Percentiles rank a stretch among this genome's conserved stretches.
Conservation (phyloP, 306 rosid species). For the Cicer cuneatum region DNA sequence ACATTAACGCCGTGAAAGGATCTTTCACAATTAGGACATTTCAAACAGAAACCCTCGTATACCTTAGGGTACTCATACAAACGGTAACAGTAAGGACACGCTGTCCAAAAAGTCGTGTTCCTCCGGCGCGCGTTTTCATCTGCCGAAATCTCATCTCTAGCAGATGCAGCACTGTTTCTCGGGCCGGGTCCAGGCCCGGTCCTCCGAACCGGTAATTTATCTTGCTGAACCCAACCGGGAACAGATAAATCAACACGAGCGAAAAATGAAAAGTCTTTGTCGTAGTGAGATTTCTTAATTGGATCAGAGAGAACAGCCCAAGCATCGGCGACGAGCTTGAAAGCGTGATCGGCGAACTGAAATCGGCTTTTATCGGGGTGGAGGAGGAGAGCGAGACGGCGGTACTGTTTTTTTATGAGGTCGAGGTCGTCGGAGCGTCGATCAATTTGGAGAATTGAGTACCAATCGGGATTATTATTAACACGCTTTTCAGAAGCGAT, state of each 20-base stretch:
- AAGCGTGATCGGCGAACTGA: slow-evolving; percentile 72
- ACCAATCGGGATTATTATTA: slow-evolving; percentile 88
- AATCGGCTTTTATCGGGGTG: slow-evolving; percentile 87
- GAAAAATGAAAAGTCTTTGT: slow-evolving; percentile 62
- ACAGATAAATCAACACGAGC: slow-evolving; percentile 57
- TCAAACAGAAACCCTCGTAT: slow-evolving; percentile 74
- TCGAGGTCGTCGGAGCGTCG: slow-evolving; percentile 70
- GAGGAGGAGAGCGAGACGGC: slow-evolving; percentile 85
- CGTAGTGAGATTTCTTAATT: slow-evolving; percentile 62
- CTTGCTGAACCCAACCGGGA: slow-evolving; percentile 60
- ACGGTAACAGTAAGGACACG: slow-evolving; percentile 88
- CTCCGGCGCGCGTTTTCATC: slow-evolving; percentile 51
- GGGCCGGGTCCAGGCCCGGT: slow-evolving; percentile 27
- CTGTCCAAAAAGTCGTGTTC: slow-evolving; percentile 76
- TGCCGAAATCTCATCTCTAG: slow-evolving; percentile 28
- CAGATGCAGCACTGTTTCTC: slow-evolving; percentile 2
- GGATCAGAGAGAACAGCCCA: slow-evolving; percentile 83
- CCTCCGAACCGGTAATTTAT: slow-evolving; percentile 61
- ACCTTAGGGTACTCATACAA: slow-evolving; percentile 83
- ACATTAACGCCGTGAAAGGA: slow-evolving; percentile 71
- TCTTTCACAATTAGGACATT: slow-evolving; percentile 80
- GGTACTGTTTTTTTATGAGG: slow-evolving; percentile 72
- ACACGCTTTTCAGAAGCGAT: slow-evolving; percentile 75
- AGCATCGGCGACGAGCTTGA: slow-evolving; percentile 85
- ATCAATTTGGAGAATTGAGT: slow-evolving; percentile 75